Evolutionary conservation across 2,329 filamentous ascomycete species (phyloP).

Genomic region (Penicillium sp.): DNA sequence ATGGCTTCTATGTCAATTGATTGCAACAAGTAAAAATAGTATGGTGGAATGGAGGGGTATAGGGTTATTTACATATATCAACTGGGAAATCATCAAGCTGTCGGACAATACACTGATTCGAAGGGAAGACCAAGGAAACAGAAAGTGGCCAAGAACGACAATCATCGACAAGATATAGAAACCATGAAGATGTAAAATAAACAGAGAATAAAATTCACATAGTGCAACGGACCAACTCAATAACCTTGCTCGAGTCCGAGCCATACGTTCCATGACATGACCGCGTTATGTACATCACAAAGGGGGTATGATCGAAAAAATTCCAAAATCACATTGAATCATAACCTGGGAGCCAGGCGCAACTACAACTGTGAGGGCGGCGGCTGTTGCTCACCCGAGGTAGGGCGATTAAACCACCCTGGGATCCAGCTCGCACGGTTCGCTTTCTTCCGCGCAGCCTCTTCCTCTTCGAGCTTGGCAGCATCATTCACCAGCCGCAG

Average conservation of each 20-base stretch:
- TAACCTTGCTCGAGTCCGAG: constrained; percentile 9
- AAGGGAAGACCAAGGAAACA: background rate
- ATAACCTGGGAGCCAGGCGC: constrained; percentile 5
- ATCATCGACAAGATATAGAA: background rate
- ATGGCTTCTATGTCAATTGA: background rate
- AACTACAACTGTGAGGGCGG: constrained; percentile 12
- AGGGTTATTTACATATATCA: constrained; percentile 8
- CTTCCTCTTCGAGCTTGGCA: constrained; percentile 40
- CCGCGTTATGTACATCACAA: constrained; percentile 23
- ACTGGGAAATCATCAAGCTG: background rate
- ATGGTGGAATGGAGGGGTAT: constrained; percentile 3
- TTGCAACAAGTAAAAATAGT: background rate
- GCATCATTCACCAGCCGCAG: constrained; percentile 65
- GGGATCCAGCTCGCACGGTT: constrained; percentile 46
- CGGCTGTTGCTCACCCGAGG: constrained; percentile 23
- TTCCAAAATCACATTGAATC: constrained; percentile 21
- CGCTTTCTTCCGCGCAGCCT: constrained; percentile 40
- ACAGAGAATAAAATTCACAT: constrained; percentile 1
- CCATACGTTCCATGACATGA: constrained; percentile 17
- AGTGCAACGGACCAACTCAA: constrained; percentile 10
- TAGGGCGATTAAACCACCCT: constrained; percentile 41
- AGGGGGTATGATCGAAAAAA: constrained; percentile 23
- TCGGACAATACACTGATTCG: background rate
- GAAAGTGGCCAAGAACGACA: constrained; percentile 4
- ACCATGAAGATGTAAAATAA: background rate